Evolutionary conservation across 306 rosid species (phyloP).

Genomic region (Acmispon strigosus): DNA sequence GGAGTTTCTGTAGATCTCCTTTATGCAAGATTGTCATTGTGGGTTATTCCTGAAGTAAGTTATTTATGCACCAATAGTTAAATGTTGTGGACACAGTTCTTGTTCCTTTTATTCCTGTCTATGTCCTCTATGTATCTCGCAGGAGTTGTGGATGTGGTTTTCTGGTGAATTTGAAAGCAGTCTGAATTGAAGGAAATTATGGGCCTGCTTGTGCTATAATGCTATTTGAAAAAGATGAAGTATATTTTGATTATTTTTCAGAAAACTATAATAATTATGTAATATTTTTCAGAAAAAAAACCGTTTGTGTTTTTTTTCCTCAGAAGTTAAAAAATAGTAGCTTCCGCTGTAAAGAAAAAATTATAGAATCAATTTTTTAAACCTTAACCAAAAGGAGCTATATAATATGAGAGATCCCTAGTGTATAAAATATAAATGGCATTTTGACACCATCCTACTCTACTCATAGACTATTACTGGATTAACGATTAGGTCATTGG

Average conservation of each 20-base stretch:
- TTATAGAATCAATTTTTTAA: neutral
- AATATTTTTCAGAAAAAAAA: neutral
- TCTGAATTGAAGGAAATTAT: neutral
- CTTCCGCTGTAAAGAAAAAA: neutral
- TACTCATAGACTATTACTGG: neutral
- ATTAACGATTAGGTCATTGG: neutral
- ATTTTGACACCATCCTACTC: neutral
- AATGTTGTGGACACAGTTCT: neutral
- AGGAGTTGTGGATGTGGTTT: neutral
- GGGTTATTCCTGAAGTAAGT: conserved; percentile 96
- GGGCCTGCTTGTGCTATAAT: neutral
- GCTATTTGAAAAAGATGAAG: no score
- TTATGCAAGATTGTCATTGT: conserved; percentile 79
- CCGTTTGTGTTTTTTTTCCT: neutral
- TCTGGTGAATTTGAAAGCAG: neutral
- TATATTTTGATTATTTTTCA: no score
- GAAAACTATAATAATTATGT: no score
- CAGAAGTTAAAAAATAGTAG: neutral
- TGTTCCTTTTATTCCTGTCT: neutral
- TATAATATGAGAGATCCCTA: neutral
- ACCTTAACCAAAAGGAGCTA: neutral
- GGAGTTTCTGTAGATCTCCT: conserved; percentile 92
- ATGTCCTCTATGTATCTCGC: neutral
- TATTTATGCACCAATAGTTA: neutral
- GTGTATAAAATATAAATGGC: neutral